Base-by-base conservation (phyloP, 208 protist species). In the Trypanosoma mega region DNA sequence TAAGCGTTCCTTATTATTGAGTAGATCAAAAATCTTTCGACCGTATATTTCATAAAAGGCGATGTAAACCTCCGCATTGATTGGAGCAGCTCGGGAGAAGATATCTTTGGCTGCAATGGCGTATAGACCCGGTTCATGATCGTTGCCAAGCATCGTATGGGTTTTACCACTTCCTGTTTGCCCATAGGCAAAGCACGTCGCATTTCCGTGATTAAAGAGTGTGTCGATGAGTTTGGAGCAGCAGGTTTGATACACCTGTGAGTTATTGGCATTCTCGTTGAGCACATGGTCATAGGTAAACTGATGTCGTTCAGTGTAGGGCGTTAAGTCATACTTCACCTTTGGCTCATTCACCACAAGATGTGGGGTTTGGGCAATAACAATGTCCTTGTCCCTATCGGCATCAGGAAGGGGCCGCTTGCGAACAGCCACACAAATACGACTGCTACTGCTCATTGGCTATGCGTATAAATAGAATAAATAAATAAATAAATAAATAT, bases 41-140 rank as follows among this genome's bases (percentile, higher is more conserved):
- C 94, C 93, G 72, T 99, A 99, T 51, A 99, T 98, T 64, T 99
- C 98, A 82, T 97, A 99, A 74, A 98, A 95, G 29, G 73, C 93
- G 23, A 96, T 87, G 44, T 78, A 93, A 20, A 94, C 74, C 1
- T 85, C 74, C 2, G 87, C 72, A 37, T 85, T 53, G 16, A 87
- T 51, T 23, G 63, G 71, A 24, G 72, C 79, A 23, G 87, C 70
- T 4, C 87, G 72, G 4, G 76, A 63, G 53, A 98, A 98, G 12
- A 99, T 96, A 55, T 99, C 97, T 34, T 76, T 66, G 11, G 94
- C 92, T 6, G 97, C 96, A 29, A 98, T 85, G 21, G 90, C 90
- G 73, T 99, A 99, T 9, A 99, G 65, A 39, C 97, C 97, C 6
- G 80, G 68, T 57, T 95, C 78, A 45, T 80, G 72, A 53, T 68